Base-by-base conservation (phyloP, 116 monocot species). In the Zostera marina region DNA sequence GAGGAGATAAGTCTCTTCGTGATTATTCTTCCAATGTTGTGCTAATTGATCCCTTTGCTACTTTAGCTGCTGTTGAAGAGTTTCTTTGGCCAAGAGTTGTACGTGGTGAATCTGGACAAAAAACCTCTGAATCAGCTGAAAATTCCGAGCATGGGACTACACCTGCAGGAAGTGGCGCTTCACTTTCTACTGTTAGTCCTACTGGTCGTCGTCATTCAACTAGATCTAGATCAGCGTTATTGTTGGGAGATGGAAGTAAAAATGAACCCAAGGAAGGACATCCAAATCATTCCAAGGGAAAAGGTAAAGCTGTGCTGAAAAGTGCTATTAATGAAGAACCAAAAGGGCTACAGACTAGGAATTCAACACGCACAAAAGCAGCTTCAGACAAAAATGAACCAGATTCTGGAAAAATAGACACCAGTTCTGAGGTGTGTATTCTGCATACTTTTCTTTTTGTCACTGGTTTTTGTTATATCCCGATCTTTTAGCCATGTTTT, bases 11-110 rank as follows among this genome's bases (percentile, higher is more conserved):
- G 66, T 82, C 85, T 39, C 76, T 98, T 44, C 82, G 85, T 61
- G 98, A 98, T 77, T 90, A 98, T 68, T 89, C 98, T 42, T 88
- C 94, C 12, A 98, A 89, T 70, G 62, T 98, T 71, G 90, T 98
- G 7, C 81, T 98, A 24, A 98, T 98, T 45, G 90, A 98, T 70
- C 98, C 98, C 23, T 65, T 98, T 12, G 98, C 90, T 15, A 98
- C 81, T 62, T 64, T 98, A 56, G 90, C 83, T 56, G 82, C 90
- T 21, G 80, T 98, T 70, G 98, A 98, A 64, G 98, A 98, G 51
- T 98, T 98, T 46, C 86, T 98, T 43, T 98, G 90, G 98, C 85
- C 98, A 60, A 80, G 98, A 65, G 69, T 98, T 13, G 86, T 90
- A 64, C 73, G 90, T 21, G 74, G 64, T 59, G 89, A 96, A 6